These are phyloP conservation scores for Rhypophila decipiens DNA, from an alignment of 495 filamentous ascomycete species.

Conservation along the genomic window DNA sequence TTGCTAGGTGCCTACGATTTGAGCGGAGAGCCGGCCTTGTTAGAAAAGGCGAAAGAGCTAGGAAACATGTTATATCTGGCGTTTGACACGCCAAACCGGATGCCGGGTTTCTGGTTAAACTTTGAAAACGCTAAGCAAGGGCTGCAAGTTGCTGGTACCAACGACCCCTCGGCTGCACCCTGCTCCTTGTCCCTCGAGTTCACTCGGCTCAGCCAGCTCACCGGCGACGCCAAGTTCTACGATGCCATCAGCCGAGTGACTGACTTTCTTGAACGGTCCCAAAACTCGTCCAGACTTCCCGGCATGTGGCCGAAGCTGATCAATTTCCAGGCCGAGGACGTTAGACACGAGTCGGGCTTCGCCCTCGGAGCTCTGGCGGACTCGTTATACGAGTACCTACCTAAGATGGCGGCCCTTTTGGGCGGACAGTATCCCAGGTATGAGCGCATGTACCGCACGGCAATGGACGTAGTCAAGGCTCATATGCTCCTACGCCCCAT, in stretches of 20 bases:
- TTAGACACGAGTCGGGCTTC: slow-evolving; percentile 39
- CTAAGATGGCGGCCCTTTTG: slow-evolving; percentile 51
- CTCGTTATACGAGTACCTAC: slow-evolving; percentile 83
- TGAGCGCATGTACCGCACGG: slow-evolving; percentile 37
- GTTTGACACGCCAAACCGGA: slow-evolving; percentile 84
- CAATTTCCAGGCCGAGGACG: slow-evolving; percentile 23
- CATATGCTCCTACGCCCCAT: slow-evolving; percentile 60
- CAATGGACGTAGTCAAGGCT: slow-evolving; percentile 56
- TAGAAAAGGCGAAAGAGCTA: slow-evolving; percentile 73
- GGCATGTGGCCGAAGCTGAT: slow-evolving; percentile 45
- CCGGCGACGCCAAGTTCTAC: slow-evolving; percentile 71
- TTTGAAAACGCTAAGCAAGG: slow-evolving; percentile 75
- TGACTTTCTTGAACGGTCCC: slow-evolving; percentile 62
- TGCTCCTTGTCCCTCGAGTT: slow-evolving; percentile 79
- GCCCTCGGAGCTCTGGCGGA: slow-evolving; percentile 77
- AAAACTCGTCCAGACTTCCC: slow-evolving; percentile 58
- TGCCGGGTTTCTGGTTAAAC: slow-evolving; percentile 65
- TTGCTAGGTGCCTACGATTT: slow-evolving; percentile 74
- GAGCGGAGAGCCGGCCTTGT: slow-evolving; percentile 50
- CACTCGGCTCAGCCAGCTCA: slow-evolving; percentile 73
- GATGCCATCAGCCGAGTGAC: slow-evolving; percentile 81
- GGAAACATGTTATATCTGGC: slow-evolving; percentile 72
- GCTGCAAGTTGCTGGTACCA: slow-evolving; percentile 55
- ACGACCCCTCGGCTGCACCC: slow-evolving; percentile 56
- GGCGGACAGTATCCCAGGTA: slow-evolving; percentile 27